Evolutionary conservation across 2,329 filamentous ascomycete genomes (phyloP).

Genomic region (Venturiaceae sp.): DNA sequence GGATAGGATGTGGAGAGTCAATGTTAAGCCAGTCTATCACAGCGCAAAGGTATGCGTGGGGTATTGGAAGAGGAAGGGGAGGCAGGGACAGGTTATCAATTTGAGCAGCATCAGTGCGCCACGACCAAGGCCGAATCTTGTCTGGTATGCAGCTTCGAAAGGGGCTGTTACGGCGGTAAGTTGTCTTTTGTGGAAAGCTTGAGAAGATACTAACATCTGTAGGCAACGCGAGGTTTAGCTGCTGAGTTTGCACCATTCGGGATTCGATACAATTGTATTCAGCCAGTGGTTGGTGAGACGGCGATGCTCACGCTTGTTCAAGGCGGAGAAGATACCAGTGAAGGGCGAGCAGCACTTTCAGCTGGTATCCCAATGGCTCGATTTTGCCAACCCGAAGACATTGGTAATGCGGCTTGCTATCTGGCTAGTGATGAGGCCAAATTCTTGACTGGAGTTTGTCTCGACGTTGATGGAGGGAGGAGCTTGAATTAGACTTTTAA

Average conservation of each 20-base stretch:
- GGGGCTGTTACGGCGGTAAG: slow-evolving; percentile 16
- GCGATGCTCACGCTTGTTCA: slow-evolving; percentile 17
- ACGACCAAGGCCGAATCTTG: slow-evolving; percentile 14
- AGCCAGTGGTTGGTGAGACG: slow-evolving; percentile 18
- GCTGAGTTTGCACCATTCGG: slow-evolving; percentile 16
- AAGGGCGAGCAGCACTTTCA: slow-evolving; percentile 13
- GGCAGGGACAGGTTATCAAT: no score
- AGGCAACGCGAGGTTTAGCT: slow-evolving; percentile 15
- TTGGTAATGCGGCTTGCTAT: slow-evolving; percentile 16
- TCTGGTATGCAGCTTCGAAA: slow-evolving; percentile 20
- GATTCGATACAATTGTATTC: slow-evolving; percentile 17
- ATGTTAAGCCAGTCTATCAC: slow-evolving; percentile 20
- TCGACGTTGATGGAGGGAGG: slow-evolving; percentile 20
- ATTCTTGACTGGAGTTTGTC: slow-evolving; percentile 17
- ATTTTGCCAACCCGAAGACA: slow-evolving; percentile 15
- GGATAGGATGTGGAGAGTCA: slow-evolving; percentile 21
- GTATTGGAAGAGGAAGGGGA: no score
- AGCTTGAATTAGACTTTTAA: neutral
- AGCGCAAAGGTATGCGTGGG: slow-evolving; percentile 15
- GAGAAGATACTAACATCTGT: neutral
- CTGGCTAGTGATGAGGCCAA: slow-evolving; percentile 19
- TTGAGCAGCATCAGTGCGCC: neutral
- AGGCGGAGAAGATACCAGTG: slow-evolving; percentile 13
- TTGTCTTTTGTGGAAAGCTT: neutral
- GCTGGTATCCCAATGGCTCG: slow-evolving; percentile 18